phyloP scores from a whole-genome alignment of 2,329 filamentous ascomycete species.

The Talaromyces islandicus region DNA sequence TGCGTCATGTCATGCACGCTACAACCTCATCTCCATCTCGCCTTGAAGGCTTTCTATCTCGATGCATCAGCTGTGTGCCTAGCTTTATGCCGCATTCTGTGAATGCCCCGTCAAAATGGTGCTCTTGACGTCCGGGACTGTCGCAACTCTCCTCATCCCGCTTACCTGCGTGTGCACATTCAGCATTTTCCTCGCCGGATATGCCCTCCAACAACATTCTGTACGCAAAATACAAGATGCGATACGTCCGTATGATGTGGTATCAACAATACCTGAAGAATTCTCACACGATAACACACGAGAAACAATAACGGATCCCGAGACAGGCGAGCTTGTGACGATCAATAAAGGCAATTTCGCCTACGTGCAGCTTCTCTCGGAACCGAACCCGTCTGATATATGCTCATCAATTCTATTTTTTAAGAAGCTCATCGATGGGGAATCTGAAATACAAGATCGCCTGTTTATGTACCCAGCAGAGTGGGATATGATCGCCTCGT shows the following conservation, averaged over 20 bases:
- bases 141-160: conserved; percentile 38
- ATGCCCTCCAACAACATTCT: conserved; percentile 80
- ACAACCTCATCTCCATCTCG: not conserved
- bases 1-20: not conserved
- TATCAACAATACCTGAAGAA: conserved; percentile 26
- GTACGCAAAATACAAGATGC: conserved; percentile 69
- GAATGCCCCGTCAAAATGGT: conserved; percentile 32
- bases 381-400: conserved; percentile 37
- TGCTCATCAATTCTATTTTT: conserved; percentile 42
- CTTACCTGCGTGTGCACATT: conserved; percentile 69
- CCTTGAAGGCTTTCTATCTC: not conserved
- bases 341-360: conserved; percentile 21
- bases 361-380: conserved; percentile 40
- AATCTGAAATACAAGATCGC: conserved; percentile 31
- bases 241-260: conserved; percentile 45
- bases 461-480: conserved; percentile 43
- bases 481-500: conserved; percentile 32
- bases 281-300: conserved; percentile 3
- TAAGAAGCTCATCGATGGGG: conserved; percentile 31
- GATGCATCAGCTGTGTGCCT: not conserved
- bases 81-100: not conserved
- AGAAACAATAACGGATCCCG: conserved; percentile 8
- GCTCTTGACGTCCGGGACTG: conserved; percentile 39
- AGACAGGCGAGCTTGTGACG: conserved; percentile 7
- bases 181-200: conserved; percentile 81